Evolutionary conservation across 1,284 basidiomycete species (phyloP), one percentile per base, ranked within the genome.

Genomic region (Inonotus obliquus): DNA sequence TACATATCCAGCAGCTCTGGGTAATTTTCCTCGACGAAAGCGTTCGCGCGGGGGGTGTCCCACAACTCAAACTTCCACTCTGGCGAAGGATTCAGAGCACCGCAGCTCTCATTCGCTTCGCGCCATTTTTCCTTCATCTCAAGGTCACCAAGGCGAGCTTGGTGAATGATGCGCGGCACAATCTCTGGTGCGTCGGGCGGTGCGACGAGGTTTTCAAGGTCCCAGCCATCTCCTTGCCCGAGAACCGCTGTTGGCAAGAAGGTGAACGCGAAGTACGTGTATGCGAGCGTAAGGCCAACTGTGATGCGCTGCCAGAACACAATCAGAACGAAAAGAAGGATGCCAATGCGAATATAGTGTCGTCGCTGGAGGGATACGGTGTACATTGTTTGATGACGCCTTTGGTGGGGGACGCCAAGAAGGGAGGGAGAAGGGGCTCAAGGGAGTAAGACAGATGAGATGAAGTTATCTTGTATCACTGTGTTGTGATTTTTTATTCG

Each of bases 131-230:
- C 56, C 45, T 49, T 57, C 56, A 57, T 57, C 27, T 49, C 29
- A n/a, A 57, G 56, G 56, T 57, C 56, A 9, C 56, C 56, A 29
- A 57, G 56, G 32, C 44, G 56, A 29, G 45, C 56, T 37, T 57
- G 56, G n/a, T 57, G 56, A 38, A 57, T 57, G 11, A 57, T 57
- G 29, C 56, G 56, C 4, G 56, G 56, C 21, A 57, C 56, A n/a
- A 57, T n/a, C 19, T 57, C 56, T n/a, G 56, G 56, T 14, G 56
- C 56, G 21, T 49, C 56, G 2, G 56, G 45, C 3, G 56, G 56
- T 32, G 44, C 2, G 45, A 57, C 25, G 56, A 57, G 56, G 32
- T 49, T 48, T 37, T 32, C 56, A 19, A 57, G 56, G 45, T 57
- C 56, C 56, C 56, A 57, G 19, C 56, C 56, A 49, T 57, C 56